These are phyloP conservation scores for Aphanomyces astaci DNA, from an alignment of 352 stramenopile genomes.

Conservation along the genomic window DNA sequence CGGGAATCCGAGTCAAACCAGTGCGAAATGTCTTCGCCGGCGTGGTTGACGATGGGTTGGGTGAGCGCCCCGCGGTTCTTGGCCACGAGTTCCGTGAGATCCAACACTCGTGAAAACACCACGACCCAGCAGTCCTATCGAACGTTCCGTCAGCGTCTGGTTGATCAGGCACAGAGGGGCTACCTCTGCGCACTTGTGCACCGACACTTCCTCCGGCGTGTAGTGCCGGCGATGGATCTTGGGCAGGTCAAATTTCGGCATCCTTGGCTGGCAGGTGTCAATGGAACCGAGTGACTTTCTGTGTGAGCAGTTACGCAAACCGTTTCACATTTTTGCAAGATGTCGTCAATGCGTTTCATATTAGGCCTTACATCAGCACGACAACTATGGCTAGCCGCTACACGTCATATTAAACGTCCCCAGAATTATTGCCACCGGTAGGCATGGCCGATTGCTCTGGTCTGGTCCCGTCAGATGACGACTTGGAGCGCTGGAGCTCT, in stretches of 20 bases:
- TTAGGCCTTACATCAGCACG: not conserved
- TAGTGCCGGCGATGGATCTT: constrained; percentile 42
- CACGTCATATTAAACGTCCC: no score
- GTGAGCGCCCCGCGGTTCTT: constrained; percentile 60
- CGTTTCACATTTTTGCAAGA: not conserved
- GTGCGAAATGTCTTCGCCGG: constrained; percentile 85
- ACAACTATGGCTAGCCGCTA: not conserved
- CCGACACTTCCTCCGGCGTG: constrained; percentile 65
- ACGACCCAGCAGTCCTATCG: constrained; percentile 73
- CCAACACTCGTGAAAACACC: constrained; percentile 66
- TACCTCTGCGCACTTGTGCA: constrained; percentile 77
- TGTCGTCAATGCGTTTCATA: no score
- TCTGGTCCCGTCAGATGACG: not conserved
- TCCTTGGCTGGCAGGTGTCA: no score
- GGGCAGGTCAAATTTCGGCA: constrained; percentile 5
- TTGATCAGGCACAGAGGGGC: not conserved
- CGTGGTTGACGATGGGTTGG: constrained; percentile 71
- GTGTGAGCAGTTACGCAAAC: no score
- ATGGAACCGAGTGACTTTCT: no score
- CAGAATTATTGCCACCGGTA: no score
- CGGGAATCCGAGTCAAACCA: constrained; percentile 81
- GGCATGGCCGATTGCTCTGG: not conserved
- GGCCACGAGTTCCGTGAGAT: constrained; percentile 71
- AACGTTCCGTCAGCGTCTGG: not conserved
- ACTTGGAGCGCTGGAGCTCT: not conserved